Conservation (phyloP, 139 green algal species). For the Deuterostichococcus epilithicus region DNA sequence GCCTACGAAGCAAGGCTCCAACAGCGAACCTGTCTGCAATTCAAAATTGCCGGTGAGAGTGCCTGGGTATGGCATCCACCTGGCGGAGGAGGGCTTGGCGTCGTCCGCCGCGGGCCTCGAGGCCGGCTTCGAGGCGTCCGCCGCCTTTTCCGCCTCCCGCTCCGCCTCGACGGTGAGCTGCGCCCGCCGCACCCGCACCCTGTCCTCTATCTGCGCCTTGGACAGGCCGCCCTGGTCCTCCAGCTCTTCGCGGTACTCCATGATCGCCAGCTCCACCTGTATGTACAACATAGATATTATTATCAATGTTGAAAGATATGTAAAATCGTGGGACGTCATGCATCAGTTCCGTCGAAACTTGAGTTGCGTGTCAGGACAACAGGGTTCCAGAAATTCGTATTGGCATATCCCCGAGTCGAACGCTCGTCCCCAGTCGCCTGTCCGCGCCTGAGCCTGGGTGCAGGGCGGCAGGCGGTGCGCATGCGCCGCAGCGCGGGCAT, state of each 20-base stretch:
- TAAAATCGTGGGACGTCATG: no score
- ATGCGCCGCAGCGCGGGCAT: no score
- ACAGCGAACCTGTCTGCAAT: neutral
- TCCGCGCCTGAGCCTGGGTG: no score
- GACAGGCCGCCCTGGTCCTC: slow-evolving; percentile 46
- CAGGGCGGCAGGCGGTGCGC: no score
- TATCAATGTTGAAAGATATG: no score
- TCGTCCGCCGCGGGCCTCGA: neutral
- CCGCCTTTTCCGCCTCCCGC: neutral
- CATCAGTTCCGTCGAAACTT: no score
- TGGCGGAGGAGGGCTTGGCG: neutral
- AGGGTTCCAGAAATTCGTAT: no score
- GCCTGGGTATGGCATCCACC: neutral
- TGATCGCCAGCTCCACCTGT: slow-evolving; percentile 59
- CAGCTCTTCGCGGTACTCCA: slow-evolving; percentile 48
- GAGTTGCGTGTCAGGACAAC: no score
- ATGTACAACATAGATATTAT: neutral
- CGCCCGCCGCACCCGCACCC: slow-evolving; percentile 36
- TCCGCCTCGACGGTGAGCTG: slow-evolving; percentile 49
- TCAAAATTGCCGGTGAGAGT: neutral
- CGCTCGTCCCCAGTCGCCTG: no score
- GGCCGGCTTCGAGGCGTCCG: neutral
- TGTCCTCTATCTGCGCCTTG: slow-evolving; percentile 20
- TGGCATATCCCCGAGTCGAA: no score
- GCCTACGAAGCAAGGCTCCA: slow-evolving; percentile 1